Evolutionary conservation across 176 grass and related monocot species (phyloP), one percentile per base, ranked within the genome.

Genomic region (Cenchrus fungigraminus): DNA sequence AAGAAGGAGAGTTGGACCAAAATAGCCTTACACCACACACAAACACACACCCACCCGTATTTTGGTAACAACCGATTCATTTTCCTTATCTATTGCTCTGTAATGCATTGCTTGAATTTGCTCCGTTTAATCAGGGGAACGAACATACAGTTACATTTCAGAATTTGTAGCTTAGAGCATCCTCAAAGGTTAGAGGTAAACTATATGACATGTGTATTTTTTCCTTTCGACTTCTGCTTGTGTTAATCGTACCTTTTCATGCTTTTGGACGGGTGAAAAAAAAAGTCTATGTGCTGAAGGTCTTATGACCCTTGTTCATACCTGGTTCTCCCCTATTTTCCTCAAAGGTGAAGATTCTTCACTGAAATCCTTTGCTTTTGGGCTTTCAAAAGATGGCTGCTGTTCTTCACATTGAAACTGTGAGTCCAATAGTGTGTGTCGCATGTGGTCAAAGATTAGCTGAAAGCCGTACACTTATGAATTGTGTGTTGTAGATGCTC

Each of bases 401-500:
- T 37, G 14, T 53, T 64, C 57, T 47, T 71, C 43, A 34, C 3
- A 12, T 34, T 73, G 55, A 73, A 61, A 61, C 2, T 31, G 14
- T n/a, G 42, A 73, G n/a, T 63, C 56, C 42, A 83, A 63, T 73
- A 20, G 73, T 49, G 54, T 46, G 34, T 29, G 59, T 34, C 43
- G 73, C 43, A 19, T 72, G 53, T 57, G 34, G 69, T 83, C 43
- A 64, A 74, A 64, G 45, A 3, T 63, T 74, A 51, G 56, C 43
- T 74, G 70, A 60, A 60, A 71, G 80, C 53, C 4, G 12, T 59
- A 71, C 29, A 4, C 53, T 82, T 59, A 59, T 58, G 52, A 82
- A 16, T 12, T 82, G 37, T 47, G n/a, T 8, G 15, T 46, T 46
- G n/a, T 59, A 82, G 40, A 22, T 71, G 47, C 43, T 60, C 22